These are phyloP conservation scores for Colletotrichum orchidophilum DNA, from an alignment of 2,329 filamentous ascomycete species.

Conservation along the genomic window DNA sequence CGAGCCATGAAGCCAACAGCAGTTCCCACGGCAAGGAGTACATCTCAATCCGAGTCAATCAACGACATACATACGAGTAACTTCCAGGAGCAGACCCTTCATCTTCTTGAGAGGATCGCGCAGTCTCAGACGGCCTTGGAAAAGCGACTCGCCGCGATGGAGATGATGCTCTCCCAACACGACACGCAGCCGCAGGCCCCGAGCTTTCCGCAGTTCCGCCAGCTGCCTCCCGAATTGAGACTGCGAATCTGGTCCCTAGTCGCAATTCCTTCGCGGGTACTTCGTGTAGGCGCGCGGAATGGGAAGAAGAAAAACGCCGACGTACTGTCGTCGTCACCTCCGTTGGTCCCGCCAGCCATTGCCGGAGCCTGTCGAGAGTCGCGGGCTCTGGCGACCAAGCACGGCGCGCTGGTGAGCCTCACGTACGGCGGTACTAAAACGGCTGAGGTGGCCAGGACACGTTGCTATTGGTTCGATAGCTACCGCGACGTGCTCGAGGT, in stretches of 20 bases:
- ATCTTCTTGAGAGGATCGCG: constrained; percentile 25
- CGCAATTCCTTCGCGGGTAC: not conserved
- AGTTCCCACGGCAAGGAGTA: not conserved
- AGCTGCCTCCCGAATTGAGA: constrained; percentile 24
- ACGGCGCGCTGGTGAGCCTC: not conserved
- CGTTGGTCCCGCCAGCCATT: not conserved
- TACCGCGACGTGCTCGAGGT: constrained; percentile 21
- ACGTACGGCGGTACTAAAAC: not conserved
- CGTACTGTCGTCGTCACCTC: not conserved
- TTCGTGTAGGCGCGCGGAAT: not conserved
- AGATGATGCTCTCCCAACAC: not conserved
- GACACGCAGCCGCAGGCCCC: not conserved
- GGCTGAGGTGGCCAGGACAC: not conserved
- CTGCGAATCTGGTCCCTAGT: constrained; percentile 16
- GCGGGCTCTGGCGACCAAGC: constrained; percentile 9
- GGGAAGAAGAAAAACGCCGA: not conserved
- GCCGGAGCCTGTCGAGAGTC: constrained; percentile 20
- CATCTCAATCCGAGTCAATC: not conserved
- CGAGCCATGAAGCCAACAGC: too few relatives aligned
- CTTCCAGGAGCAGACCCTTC: constrained; percentile 15
- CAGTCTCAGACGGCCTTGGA: constrained; percentile 19
- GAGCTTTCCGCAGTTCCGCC: constrained; percentile 20
- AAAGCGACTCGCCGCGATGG: constrained; percentile 10
- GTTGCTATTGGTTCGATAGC: constrained; percentile 20
- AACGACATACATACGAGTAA: not conserved